Base-by-base conservation (phyloP, 805 yeast genomes). In the Hemisphaericaspora nanyangensis region DNA sequence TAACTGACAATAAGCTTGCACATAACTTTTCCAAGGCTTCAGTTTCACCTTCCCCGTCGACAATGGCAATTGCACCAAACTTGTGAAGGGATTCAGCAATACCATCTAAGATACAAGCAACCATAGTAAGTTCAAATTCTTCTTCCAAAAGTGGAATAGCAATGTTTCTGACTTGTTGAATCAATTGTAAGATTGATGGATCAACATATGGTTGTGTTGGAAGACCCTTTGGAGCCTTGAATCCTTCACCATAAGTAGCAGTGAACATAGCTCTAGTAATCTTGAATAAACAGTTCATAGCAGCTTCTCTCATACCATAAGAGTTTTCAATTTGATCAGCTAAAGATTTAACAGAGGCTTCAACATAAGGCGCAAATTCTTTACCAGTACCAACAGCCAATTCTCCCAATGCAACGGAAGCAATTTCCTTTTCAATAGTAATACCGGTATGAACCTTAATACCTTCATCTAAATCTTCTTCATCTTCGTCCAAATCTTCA, bases 371-470 rank as follows among this genome's bases (percentile, higher is more conserved):
- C 54, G 81, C 76, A 65, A 91, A 89, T 38, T 80, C 80, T 42
- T 77, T 81, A 56, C 89, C 85, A 35, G 96, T 85, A 52, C 95
- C 96, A 39, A 76, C 63, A 37, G 96, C 95, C 58, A 90, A 77
- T 59, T 93, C 98, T 35, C 86, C 79, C 50, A 89, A 67, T 6
- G 96, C 93, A 55, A 88, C 87, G 33, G 90, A 76, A n/a, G 96
- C 96, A 49, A 88, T 86, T 68, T 90, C 96, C 67, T 91, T 91
- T 68, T 91, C 99, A 52, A 86, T 83, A 49, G 97, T 87, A 53
- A 93, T 79, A 71, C 96, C 97, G 37, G 96, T 85, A 75, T 89
- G 90, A 47, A 93, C 89, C 41, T 79, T 59, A 36, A 80, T 86
- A 42, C 79, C 87, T 34, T 74, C 80, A 40, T 72, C 77, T 18